phyloP scores from a whole-genome alignment of 1,284 basidiomycete species.

The Ceratobasidium sp. region DNA sequence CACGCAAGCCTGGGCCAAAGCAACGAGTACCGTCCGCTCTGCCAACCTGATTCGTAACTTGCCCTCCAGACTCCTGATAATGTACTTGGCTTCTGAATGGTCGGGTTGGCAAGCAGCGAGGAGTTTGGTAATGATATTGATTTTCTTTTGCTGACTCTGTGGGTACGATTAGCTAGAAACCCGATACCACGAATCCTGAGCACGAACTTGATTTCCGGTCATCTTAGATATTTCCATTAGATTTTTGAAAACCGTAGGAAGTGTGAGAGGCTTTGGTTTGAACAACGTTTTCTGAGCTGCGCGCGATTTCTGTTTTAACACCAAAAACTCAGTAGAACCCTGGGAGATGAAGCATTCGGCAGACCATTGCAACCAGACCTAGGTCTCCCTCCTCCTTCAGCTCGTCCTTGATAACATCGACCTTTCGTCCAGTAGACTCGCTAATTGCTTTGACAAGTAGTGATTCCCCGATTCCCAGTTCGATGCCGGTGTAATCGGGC shows the following conservation, averaged over 20 bases:
- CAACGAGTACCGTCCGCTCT: constrained; percentile 91
- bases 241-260: constrained; percentile 88
- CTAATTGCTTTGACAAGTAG: constrained; percentile 95
- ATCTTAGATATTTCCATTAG: constrained; percentile 89
- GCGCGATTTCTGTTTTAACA: constrained; percentile 79
- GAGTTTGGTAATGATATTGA: constrained; percentile 94
- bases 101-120: constrained; percentile 89
- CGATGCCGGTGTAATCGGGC: constrained; percentile 96
- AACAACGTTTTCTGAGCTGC: constrained; percentile 95
- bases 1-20: constrained; percentile 87
- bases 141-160: constrained; percentile 94
- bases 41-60: constrained; percentile 98
- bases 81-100: constrained; percentile 91
- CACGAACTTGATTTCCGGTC: constrained; percentile 79
- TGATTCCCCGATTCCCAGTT: constrained; percentile 97
- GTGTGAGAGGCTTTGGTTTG: constrained; percentile 91
- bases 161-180: constrained; percentile 27
- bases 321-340: not conserved
- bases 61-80: constrained; percentile 95
- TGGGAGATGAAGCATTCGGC: constrained; percentile 49
- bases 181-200: not conserved
- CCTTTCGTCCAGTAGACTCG: constrained; percentile 91
- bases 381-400: constrained; percentile 95
- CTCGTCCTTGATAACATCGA: constrained; percentile 88
- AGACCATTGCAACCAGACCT: constrained; percentile 93